Evolutionary conservation across 2,329 filamentous ascomycete species (phyloP).

Genomic region (Ophiostoma australiae): DNA sequence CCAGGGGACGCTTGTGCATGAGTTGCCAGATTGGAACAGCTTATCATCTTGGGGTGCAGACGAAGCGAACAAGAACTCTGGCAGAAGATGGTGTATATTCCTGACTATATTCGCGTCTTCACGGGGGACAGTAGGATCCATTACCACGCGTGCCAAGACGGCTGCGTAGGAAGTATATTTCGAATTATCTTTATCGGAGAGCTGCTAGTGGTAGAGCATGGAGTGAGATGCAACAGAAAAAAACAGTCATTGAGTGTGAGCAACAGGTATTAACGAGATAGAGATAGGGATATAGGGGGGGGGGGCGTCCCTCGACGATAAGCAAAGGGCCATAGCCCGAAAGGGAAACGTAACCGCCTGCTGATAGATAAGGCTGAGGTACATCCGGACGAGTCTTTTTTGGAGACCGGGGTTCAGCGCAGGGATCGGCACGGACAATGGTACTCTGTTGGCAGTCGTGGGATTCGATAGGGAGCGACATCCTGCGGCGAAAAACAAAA

Average conservation of each 20-base stretch:
- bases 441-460: not conserved
- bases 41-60: conserved; percentile 8
- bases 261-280: not conserved
- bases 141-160: conserved; percentile 5
- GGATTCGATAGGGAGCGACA: not conserved
- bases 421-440: not conserved
- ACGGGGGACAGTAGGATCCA: not conserved
- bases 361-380: conserved; percentile 13
- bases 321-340: conserved; percentile 15
- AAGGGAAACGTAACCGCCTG: conserved; percentile 16
- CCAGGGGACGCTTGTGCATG: not conserved
- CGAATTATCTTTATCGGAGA: conserved; percentile 5
- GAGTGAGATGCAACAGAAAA: not conserved
- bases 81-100: not conserved
- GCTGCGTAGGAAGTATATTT: not conserved
- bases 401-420: not conserved
- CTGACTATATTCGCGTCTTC: not conserved
- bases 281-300: not conserved
- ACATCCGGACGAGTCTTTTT: not conserved
- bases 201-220: not conserved
- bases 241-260: not conserved
- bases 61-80: not conserved
- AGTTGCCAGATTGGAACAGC: not conserved
- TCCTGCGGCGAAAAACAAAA: not conserved
- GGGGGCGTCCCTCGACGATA: not conserved